Percentiles rank a stretch among this genome's conserved stretches.
phyloP scores from a whole-genome alignment of 805 yeast genomes.

The Yarrowia phangngaensis region DNA sequence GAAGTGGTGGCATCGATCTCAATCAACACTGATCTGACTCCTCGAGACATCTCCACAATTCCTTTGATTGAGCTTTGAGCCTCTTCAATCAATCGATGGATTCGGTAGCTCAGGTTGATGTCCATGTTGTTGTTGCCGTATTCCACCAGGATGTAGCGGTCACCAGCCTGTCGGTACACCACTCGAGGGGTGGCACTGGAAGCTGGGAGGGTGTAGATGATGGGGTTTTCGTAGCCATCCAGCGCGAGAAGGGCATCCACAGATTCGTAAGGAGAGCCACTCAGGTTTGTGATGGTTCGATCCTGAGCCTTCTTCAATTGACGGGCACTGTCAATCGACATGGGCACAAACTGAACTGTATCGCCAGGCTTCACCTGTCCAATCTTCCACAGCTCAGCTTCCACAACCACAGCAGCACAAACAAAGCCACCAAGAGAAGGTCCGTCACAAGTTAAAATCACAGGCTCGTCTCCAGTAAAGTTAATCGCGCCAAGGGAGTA shows the following conservation, averaged over 20 bases:
- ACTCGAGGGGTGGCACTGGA: slow-evolving; percentile 59
- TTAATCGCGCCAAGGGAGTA: slow-evolving; percentile 95
- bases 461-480: slow-evolving; percentile 98
- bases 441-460: slow-evolving; percentile 93
- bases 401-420: slow-evolving; percentile 92
- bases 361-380: slow-evolving; percentile 98
- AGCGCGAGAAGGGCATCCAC: slow-evolving; percentile 60
- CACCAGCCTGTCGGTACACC: slow-evolving; percentile 95
- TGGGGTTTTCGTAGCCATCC: slow-evolving; percentile 67
- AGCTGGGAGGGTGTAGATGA: slow-evolving; percentile 51
- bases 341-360: slow-evolving; percentile 70
- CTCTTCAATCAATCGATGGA: slow-evolving; percentile 73
- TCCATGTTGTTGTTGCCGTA: slow-evolving; percentile 89
- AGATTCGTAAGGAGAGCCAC: slow-evolving; percentile 48
- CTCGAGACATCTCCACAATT: slow-evolving; percentile 92
- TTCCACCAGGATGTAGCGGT: slow-evolving; percentile 84
- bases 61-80: slow-evolving; percentile 69
- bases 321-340: slow-evolving; percentile 65
- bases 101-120: slow-evolving; percentile 77
- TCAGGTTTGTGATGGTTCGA: slow-evolving; percentile 34
- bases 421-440: slow-evolving; percentile 97
- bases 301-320: slow-evolving; percentile 61
- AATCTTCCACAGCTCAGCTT: slow-evolving; percentile 97
- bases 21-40: slow-evolving; percentile 90
- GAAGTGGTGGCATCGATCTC: slow-evolving; percentile 69